phyloP scores from a whole-genome alignment of 495 filamentous ascomycete genomes.

The Penicillium dipodomyicola region DNA sequence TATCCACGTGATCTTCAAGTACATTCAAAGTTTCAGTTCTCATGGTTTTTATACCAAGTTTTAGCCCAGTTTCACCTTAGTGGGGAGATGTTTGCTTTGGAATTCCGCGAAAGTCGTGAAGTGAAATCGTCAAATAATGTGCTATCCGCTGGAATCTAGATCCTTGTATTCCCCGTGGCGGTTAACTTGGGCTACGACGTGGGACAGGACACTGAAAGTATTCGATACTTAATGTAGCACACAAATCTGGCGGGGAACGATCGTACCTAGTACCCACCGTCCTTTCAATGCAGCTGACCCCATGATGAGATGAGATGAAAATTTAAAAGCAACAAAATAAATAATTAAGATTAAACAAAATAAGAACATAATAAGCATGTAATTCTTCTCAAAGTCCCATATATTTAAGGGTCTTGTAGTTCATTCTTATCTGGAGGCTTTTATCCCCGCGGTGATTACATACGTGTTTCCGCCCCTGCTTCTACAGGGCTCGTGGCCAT shows the following conservation, averaged over 20 bases:
- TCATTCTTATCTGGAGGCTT: conserved; percentile 5
- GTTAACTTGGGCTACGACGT: not conserved
- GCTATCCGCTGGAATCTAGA: not conserved
- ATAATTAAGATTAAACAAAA: not conserved
- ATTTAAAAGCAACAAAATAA: not conserved
- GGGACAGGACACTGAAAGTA: conserved; percentile 7
- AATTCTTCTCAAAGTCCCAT: not conserved
- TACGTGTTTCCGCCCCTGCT: conserved; percentile 14
- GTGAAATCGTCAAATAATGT: conserved; percentile 4
- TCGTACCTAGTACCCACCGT: conserved; percentile 6
- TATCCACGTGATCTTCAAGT: conserved; percentile 6
- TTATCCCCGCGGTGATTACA: conserved; percentile 14
- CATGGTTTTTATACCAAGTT: not conserved
- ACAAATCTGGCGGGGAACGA: conserved; percentile 10
- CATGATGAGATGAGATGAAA: conserved; percentile 6
- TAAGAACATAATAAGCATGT: not conserved
- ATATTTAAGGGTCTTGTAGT: not conserved
- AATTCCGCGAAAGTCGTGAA: not conserved
- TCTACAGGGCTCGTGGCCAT: conserved; percentile 5
- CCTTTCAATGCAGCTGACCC: conserved; percentile 3
- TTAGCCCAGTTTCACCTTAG: conserved; percentile 4
- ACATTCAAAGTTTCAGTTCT: not conserved
- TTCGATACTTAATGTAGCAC: not conserved
- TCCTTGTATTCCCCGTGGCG: not conserved
- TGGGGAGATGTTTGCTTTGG: not conserved